Base-by-base conservation (phyloP, 1,139 yeast genomes). In the Debaryomycetaceae sp. region DNA sequence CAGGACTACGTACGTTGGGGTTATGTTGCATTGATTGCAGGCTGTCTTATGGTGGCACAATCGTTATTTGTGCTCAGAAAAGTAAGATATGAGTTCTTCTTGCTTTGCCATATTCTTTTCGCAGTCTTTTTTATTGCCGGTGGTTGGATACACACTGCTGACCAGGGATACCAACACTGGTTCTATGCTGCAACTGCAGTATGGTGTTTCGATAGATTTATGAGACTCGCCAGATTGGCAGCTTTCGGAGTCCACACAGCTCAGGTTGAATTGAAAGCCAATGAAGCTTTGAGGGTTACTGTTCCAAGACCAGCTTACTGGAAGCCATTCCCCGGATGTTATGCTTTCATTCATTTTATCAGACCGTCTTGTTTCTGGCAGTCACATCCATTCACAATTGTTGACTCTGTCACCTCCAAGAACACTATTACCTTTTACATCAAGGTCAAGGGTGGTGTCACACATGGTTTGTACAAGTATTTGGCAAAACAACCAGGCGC, bases 151-250 rank as follows among this genome's bases (percentile, higher is more conserved):
- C 96, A 89, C 56, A 67, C 76, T 38, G 63, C 60, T 23, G 60
- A 63, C 6, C 64, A 72, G 35, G 78, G 72, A 0, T 80, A 73
- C 59, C 63, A 68, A 40, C 66, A 72, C 38, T 80, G 72, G 67
- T 68, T 70, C 51, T 68, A 68, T 53, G 76, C 83, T n/a, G 72
- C 84, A 11, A 59, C 75, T 45, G 85, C 83, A 1, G 63, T 84
- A 20, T 86, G 93, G 93, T 66, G 61, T 1, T 72, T 79, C 49
- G 95, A 84, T 58, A 72, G 87, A 54, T 52, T 71, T 5, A 56
- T 73, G 2, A 71, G 93, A 59, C 27, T 82, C 4, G 63, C 56
- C n/a, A 72, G 87, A 52, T 60, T 83, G 46, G 49, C 55, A 5
- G 41, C 52, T 6, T 80, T 78, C 57, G 89, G 89, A 6, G 56